Evolutionary conservation across 1,284 basidiomycete species (phyloP), one percentile per base, ranked within the genome.

Genomic region (Leccinum subrobustum): DNA sequence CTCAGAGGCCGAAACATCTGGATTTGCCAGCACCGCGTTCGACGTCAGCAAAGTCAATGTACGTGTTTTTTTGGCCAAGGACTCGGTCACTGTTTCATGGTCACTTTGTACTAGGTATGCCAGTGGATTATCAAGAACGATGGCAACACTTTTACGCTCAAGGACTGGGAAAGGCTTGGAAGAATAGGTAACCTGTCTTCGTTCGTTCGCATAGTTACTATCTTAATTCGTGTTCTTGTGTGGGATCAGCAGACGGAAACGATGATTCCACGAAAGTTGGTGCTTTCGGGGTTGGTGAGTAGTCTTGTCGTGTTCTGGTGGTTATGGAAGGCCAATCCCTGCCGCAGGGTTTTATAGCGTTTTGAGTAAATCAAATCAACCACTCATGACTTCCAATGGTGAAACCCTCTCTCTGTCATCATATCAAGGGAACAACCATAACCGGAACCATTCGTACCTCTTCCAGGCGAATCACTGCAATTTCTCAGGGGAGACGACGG

Each of bases 371-470:
- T 92, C 91, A 27, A 94, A 98, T 63, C 88, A 92, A 65, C 96
- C 96, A 0, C 89, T 96, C 65, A 95, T 98, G 11, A 90, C 85
- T 16, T 95, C 93, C 5, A 93, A 92, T 70, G 83, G 88, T 87
- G 42, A 58, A 23, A 3, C 3, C 8, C 2, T 6, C 23, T 47
- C 16, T 44, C 37, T 35, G 5, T 47, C 20, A 4, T 27, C 12
- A 12, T 39, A 4, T 12, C 7, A 20, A n/a, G 50, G 4, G 20
- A 12, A 18, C 9, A 9, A 4, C 2, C 12, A 12, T 33, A 44
- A 50, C 52, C 27, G 27, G 27, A 29, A 29, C 29, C 9, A 42
- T 54, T 14, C 4, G 11, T 27, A 7, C 12, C 50, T 35, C 16
- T n/a, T 47, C 2, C 29, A 69, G 65, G 66, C 7, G 63, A 60